These are phyloP conservation scores for Corynascus novoguineensis DNA, from an alignment of 495 filamentous ascomycete genomes.

Conservation along the genomic window DNA sequence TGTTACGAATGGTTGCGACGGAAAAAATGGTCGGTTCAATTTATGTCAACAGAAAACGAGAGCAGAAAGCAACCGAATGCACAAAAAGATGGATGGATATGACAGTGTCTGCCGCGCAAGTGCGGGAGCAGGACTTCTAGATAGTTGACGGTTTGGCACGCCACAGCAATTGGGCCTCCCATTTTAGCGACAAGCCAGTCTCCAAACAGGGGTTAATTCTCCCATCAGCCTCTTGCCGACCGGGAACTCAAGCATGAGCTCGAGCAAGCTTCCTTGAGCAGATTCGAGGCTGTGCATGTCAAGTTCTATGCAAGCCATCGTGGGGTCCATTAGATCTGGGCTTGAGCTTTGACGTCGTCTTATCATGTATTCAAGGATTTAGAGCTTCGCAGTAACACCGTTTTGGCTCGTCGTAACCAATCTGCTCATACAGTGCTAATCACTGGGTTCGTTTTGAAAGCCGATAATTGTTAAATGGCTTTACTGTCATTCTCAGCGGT, in stretches of 20 bases:
- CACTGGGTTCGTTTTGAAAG: no score
- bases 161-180: no score
- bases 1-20: no score
- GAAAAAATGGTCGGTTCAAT: background rate
- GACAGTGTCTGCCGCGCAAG: background rate
- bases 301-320: background rate
- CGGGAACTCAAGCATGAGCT: background rate
- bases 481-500: no score
- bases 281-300: slow-evolving; percentile 16
- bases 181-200: no score
- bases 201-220: slow-evolving; percentile 17
- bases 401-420: no score
- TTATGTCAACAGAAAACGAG: background rate
- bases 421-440: no score
- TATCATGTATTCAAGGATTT: no score
- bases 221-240: slow-evolving; percentile 10
- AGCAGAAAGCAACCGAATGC: background rate
- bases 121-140: no score
- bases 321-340: background rate
- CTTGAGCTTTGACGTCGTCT: background rate
- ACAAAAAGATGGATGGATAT: slow-evolving; percentile 18
- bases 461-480: no score
- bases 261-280: background rate
- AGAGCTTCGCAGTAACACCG: no score
- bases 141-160: slow-evolving; percentile 5